Base-by-base conservation (phyloP, 208 protist species). In the Trypanosoma vivax region DNA sequence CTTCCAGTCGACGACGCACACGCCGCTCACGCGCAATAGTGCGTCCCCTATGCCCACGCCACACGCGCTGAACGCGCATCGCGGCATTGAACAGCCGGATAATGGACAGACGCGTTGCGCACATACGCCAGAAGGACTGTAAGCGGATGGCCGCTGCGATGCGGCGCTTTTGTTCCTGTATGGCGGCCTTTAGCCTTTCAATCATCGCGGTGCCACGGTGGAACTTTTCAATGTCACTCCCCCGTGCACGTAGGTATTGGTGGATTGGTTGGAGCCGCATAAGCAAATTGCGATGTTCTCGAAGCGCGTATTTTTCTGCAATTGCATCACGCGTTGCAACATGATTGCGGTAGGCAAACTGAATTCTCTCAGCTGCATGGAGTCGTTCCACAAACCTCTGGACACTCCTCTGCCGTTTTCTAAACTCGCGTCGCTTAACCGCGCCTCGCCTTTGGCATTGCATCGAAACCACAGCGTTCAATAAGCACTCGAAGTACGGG, bases 41-140 rank as follows among this genome's bases (percentile, higher is more conserved):
- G 6, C 61, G 50, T 21, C 63, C 71, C 35, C 11, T 19, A 40
- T 56, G 40, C 16, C 57, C 28, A 27, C 58, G 59, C 61, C 55
- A 81, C 14, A 59, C 49, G 23, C 14, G n/a, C 62, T 73, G 70
- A 57, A 76, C 64, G 3, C 23, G 34, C n/a, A 35, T 31, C 24
- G 45, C 29, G 14, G 67, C 30, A 1, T n/a, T 25, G 13, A 55
- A 9, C 4, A 30, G 5, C 19, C 43, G 27, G 10, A 28, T 2
- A 31, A 54, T 13, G 9, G 31, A 27, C 14, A 56, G 31, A n/a
- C 49, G 46, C 23, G n/a, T 40, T 11, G n/a, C 28, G 18, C 55
- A 69, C 73, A 78, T 73, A n/a, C 73, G 62, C 70, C 80, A 77
- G 38, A 58, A 76, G 40, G 67, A 66, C 50, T 83, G 73, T 30